These are phyloP conservation scores for Aureobasidium sp. DNA, from an alignment of 2,329 filamentous ascomycete genomes.

Conservation along the genomic window DNA sequence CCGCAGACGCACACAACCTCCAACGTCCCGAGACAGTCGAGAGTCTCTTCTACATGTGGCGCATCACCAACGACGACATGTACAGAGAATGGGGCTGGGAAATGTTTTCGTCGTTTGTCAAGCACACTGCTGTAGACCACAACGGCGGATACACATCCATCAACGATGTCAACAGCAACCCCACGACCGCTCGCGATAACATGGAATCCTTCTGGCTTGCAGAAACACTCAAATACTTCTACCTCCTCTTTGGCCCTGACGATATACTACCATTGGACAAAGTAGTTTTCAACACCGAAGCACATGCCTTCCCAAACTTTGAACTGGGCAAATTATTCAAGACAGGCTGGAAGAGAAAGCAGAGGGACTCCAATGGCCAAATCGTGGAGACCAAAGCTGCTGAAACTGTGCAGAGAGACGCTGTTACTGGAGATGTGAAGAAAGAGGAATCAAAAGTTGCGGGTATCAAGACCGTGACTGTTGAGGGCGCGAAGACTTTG, in stretches of 20 bases:
- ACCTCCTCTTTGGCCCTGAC: conserved; percentile 67
- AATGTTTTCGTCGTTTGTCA: conserved; percentile 74
- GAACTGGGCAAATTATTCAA: conserved; percentile 80
- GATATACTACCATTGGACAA: conserved; percentile 65
- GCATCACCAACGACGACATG: conserved; percentile 71
- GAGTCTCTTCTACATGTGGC: conserved; percentile 77
- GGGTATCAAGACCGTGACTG: not conserved
- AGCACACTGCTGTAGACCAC: conserved; percentile 68
- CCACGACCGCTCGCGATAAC: conserved; percentile 71
- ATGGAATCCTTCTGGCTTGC: conserved; percentile 77
- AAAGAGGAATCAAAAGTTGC: not conserved
- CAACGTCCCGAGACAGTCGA: conserved; percentile 73
- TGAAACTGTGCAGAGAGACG: not conserved
- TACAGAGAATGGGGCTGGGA: conserved; percentile 77
- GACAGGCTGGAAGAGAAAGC: conserved; percentile 83
- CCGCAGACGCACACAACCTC: conserved; percentile 90
- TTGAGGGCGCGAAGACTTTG: conserved; percentile 1
- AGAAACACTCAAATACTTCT: conserved; percentile 75
- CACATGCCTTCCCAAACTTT: conserved; percentile 69
- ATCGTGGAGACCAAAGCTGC: conserved; percentile 22
- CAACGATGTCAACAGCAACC: conserved; percentile 68
- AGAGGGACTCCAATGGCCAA: conserved; percentile 48
- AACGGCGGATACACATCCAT: conserved; percentile 61
- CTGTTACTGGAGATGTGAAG: conserved; percentile 5
- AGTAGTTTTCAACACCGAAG: conserved; percentile 18